phyloP scores from a whole-genome alignment of 2,329 filamentous ascomycete genomes.

The Myriangium duriaei region DNA sequence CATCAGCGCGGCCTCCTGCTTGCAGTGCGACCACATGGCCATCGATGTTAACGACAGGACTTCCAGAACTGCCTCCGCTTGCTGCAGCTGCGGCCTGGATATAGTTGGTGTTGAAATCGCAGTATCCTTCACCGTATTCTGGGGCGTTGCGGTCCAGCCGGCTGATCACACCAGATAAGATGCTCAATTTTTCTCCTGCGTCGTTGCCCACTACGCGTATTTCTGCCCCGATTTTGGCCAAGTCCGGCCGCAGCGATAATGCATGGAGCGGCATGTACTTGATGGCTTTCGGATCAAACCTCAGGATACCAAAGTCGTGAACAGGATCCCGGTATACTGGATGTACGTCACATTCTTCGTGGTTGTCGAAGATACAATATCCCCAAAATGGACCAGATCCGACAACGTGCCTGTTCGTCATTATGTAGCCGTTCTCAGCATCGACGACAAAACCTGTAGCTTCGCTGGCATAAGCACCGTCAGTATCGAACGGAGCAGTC shows the following conservation, averaged over 20 bases:
- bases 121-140: constrained; percentile 95
- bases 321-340: constrained; percentile 97
- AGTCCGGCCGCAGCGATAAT: constrained; percentile 69
- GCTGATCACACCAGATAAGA: constrained; percentile 93
- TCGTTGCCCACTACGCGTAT: constrained; percentile 98
- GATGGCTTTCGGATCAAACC: constrained; percentile 90
- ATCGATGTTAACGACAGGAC: constrained; percentile 92
- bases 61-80: constrained; percentile 94
- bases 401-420: constrained; percentile 64
- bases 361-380: constrained; percentile 96
- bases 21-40: constrained; percentile 86
- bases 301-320: constrained; percentile 93
- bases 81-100: constrained; percentile 96
- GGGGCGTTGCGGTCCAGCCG: constrained; percentile 91
- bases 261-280: constrained; percentile 91
- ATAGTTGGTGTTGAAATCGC: constrained; percentile 93
- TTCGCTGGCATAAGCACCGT: constrained; percentile 82
- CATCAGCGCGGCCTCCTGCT: constrained; percentile 84
- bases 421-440: constrained; percentile 65
- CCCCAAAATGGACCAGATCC: constrained; percentile 95
- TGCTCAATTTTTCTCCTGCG: constrained; percentile 95
- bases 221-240: constrained; percentile 78
- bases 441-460: constrained; percentile 97
- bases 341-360: constrained; percentile 88
- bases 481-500: constrained; percentile 97